Evolutionary conservation across 2,329 filamentous ascomycete species (phyloP), one percentile per base, ranked within the genome.

Genomic region (Venturia pyrina): DNA sequence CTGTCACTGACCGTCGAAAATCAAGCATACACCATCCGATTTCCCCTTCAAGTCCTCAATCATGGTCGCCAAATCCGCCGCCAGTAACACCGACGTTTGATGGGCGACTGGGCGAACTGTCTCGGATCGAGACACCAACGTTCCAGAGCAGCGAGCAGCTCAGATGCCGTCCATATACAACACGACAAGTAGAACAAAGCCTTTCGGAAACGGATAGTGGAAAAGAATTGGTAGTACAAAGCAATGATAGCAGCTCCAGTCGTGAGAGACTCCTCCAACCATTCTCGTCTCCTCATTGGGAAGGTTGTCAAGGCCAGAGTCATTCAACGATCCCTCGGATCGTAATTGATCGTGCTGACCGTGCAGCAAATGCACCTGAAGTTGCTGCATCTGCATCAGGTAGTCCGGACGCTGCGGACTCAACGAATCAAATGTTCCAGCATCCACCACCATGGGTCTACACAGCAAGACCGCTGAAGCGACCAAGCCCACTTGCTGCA

Each of bases 301-400:
- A 44, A 24, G 13, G 17, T 3, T 13, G 44, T 13, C 37, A 62
- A 10, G 37, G 17, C 21, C 28, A 48, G 13, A 43, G 17, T 62
- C 5, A 19, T 3, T 8, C 17, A n/a, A 8, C 62, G 3, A 28
- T 56, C 43, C 48, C 62, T 7, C 19, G 48, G 5, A 44, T 62
- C 17, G 60, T 46, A 7, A 21, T 56, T 28, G 48, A 43, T 43
- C 6, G 13, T 43, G 40, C 7, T 17, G 41, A 43, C 34, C 15
- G 17, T 34, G 62, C 44, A 64, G 62, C 41, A n/a, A 40, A 64
- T 48, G 62, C 62, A n/a, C 62, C 62, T 32, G 62, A 64, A 53
- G 43, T 64, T 24, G 62, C 44, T 13, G 8, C 21, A 11, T 40
- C n/a, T 19, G 32, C 32, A 17, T 24, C 43, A 17, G 32, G 24